phyloP scores from a whole-genome alignment of 2,329 filamentous ascomycete genomes.

The Epichloe sibirici region DNA sequence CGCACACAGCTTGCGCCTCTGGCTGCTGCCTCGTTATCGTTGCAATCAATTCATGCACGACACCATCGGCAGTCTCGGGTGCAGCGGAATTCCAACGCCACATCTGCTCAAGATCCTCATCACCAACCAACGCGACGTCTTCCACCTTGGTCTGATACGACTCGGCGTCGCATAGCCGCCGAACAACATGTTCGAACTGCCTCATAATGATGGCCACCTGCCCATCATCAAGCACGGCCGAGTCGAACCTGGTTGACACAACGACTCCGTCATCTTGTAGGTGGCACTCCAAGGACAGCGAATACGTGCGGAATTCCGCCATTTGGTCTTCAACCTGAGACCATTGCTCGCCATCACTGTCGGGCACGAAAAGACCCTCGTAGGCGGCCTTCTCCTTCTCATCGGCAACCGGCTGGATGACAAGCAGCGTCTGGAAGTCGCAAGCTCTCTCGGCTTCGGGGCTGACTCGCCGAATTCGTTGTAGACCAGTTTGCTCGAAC shows the following conservation, averaged over 20 bases:
- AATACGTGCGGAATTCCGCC: slow-evolving; percentile 2
- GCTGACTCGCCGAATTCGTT: slow-evolving; percentile 14
- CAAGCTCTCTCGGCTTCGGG: slow-evolving; percentile 8
- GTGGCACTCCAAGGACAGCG: slow-evolving; percentile 3
- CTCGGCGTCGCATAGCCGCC: slow-evolving; percentile 3
- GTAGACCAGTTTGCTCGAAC: slow-evolving; percentile 16
- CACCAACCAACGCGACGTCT: not conserved
- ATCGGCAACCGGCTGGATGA: slow-evolving; percentile 1
- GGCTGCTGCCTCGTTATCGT: not conserved
- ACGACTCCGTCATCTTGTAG: slow-evolving; percentile 4
- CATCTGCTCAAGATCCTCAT: slow-evolving; percentile 2
- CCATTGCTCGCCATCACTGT: not conserved
- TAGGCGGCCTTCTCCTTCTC: slow-evolving; percentile 1
- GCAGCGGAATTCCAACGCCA: slow-evolving; percentile 3
- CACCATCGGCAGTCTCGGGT: not conserved
- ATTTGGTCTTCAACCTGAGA: not conserved
- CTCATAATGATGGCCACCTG: slow-evolving; percentile 5
- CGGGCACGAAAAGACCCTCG: not conserved
- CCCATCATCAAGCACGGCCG: slow-evolving; percentile 1
- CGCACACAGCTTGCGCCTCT: slow-evolving; percentile 4
- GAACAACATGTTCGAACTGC: slow-evolving; percentile 7
- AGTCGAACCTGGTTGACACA: slow-evolving; percentile 8
- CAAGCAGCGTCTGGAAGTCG: slow-evolving; percentile 10
- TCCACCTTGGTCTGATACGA: slow-evolving; percentile 1
- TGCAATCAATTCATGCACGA: slow-evolving; percentile 1